Percentiles rank a stretch among this genome's conserved stretches.
Conservation (phyloP, 148 eudicot genomes). For the Rhododendron griersonianum region DNA sequence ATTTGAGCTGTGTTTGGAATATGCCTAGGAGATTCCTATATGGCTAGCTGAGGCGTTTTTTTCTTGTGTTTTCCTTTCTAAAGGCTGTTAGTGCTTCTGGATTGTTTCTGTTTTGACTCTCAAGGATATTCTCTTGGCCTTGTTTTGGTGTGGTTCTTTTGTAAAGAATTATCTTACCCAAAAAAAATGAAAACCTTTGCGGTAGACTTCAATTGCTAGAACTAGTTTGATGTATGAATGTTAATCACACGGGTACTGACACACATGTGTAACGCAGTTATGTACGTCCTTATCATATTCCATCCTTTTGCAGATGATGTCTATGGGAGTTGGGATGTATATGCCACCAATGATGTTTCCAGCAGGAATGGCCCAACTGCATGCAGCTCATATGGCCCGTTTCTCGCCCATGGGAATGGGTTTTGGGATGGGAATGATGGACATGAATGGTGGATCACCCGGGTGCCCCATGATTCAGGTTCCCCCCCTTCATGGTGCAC, state of each 20-base stretch:
- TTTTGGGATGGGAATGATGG: slow-evolving; percentile 59
- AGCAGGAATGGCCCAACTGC: slow-evolving; percentile 67
- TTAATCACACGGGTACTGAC: background rate
- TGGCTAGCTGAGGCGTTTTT: background rate
- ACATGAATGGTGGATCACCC: slow-evolving; percentile 48
- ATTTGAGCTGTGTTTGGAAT: background rate
- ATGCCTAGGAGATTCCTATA: background rate
- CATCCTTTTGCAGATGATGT: slow-evolving; percentile 58
- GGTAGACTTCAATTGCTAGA: background rate
- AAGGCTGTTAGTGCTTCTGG: background rate
- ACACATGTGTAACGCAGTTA: background rate
- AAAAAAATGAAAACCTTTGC: background rate
- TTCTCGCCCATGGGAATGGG: slow-evolving; percentile 69
- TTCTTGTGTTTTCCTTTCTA: background rate
- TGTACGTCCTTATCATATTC: background rate
- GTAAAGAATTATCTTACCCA: background rate
- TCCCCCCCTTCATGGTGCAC: slow-evolving; percentile 44
- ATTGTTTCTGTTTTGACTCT: background rate
- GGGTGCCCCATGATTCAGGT: slow-evolving; percentile 37
- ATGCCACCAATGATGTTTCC: slow-evolving; percentile 93
- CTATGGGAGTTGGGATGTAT: slow-evolving; percentile 90
- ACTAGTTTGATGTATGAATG: background rate
- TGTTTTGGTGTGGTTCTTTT: background rate
- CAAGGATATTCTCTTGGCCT: background rate
- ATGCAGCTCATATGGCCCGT: slow-evolving; percentile 64